phyloP scores from a whole-genome alignment of 345 rosid genomes.

The Passiflora organensis region DNA sequence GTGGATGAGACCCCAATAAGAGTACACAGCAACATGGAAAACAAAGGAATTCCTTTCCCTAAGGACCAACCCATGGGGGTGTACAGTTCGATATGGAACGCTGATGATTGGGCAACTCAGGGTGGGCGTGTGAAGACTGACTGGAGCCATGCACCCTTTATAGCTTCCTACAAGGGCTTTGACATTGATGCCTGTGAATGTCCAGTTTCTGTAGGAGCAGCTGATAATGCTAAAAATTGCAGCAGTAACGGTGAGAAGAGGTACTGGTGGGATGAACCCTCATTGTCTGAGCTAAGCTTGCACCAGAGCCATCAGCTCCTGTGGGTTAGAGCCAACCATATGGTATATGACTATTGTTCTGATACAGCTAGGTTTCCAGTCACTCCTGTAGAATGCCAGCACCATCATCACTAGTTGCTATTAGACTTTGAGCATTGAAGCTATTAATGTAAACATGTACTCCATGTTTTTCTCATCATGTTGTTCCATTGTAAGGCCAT shows the following conservation, averaged over 20 bases:
- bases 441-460: conserved; percentile 13
- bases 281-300: conserved; percentile 54
- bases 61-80: conserved; percentile 97
- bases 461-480: conserved; percentile 22
- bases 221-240: conserved; percentile 49
- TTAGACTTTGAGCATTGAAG: background rate
- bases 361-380: conserved; percentile 73
- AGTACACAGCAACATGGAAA: conserved; percentile 79
- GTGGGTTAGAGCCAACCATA: conserved; percentile 89
- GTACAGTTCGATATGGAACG: conserved; percentile 98
- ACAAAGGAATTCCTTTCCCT: conserved; percentile 78
- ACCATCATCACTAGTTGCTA: conserved; percentile 58
- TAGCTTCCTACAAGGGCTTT: conserved; percentile 76
- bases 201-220: conserved; percentile 38
- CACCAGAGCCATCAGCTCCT: conserved; percentile 95
- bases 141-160: conserved; percentile 91
- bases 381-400: conserved; percentile 79
- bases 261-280: conserved; percentile 95
- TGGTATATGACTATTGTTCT: conserved; percentile 82
- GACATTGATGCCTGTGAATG: conserved; percentile 79
- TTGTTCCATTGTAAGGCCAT: background rate
- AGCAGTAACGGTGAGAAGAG: conserved; percentile 51
- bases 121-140: conserved; percentile 95
- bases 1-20: conserved; percentile 83
- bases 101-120: conserved; percentile 99